Conservation (phyloP, 306 rosid genomes). For the Gastrolobium bilobum region DNA sequence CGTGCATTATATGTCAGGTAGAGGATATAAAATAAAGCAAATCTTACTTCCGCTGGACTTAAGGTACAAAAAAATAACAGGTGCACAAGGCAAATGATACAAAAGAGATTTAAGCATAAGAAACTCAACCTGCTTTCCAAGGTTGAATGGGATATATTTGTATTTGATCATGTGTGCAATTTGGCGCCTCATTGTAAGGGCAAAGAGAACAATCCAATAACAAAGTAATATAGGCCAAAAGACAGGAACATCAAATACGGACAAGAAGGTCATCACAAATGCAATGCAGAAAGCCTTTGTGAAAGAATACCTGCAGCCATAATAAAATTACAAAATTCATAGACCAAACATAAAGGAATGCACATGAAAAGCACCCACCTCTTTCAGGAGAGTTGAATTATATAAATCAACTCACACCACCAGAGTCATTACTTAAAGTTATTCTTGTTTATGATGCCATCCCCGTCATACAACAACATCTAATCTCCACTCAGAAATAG, state of each 20-base stretch:
- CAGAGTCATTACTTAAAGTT: not conserved
- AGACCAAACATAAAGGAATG: not conserved
- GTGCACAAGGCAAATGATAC: not conserved
- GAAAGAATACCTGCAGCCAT: constrained; percentile 81
- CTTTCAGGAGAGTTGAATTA: not conserved
- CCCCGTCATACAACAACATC: not conserved
- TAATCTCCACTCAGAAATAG: constrained; percentile 12
- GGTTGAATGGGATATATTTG: constrained; percentile 80
- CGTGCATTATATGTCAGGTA: not conserved
- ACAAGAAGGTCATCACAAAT: constrained; percentile 90
- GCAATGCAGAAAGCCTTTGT: constrained; percentile 87
- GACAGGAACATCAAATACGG: constrained; percentile 90
- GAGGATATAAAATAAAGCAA: not conserved
- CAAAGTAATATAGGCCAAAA: constrained; percentile 94
- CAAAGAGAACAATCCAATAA: constrained; percentile 90
- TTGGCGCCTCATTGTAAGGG: constrained; percentile 95
- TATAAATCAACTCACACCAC: constrained; percentile 11
- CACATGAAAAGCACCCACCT: constrained; percentile 5
- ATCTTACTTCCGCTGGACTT: constrained; percentile 7
- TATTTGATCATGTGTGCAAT: constrained; percentile 94
- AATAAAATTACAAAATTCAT: not conserved
- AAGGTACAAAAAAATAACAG: not conserved
- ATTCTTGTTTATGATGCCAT: not conserved
- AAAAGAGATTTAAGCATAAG: constrained; percentile 15
- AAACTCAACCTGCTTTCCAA: constrained; percentile 84